Conservation (phyloP, 2,329 filamentous ascomycete genomes). For the Penicillium sp. region DNA sequence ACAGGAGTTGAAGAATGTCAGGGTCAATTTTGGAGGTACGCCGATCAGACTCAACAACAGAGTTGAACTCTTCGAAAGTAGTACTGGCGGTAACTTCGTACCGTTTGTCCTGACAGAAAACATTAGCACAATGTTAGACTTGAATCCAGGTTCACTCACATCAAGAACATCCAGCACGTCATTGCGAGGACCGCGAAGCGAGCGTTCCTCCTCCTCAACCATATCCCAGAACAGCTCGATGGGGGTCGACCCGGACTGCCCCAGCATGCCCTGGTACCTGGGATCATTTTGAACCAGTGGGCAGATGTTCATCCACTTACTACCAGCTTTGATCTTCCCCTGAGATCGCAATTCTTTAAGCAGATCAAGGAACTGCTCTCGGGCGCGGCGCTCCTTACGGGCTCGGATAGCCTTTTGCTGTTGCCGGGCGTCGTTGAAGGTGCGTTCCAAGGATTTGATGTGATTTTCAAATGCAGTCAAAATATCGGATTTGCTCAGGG, state of each 20-base stretch:
- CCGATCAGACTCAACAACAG: constrained; percentile 78
- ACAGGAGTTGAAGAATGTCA: constrained; percentile 77
- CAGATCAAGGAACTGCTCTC: constrained; percentile 76
- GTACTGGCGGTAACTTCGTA: constrained; percentile 88
- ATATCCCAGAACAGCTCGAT: constrained; percentile 95
- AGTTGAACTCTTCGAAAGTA: constrained; percentile 82
- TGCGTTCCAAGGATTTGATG: constrained; percentile 86
- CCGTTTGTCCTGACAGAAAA: constrained; percentile 68
- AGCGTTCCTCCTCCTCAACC: constrained; percentile 88
- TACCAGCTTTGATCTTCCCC: constrained; percentile 83
- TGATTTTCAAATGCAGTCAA: constrained; percentile 92
- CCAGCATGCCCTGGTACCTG: constrained; percentile 79
- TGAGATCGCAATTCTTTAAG: constrained; percentile 71
- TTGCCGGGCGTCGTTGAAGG: constrained; percentile 88
- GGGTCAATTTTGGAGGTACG: constrained; percentile 84
- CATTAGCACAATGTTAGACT: constrained; percentile 47
- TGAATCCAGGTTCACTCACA: constrained; percentile 61
- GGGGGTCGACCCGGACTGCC: constrained; percentile 79
- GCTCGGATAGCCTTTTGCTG: constrained; percentile 79
- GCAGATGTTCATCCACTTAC: constrained; percentile 83
- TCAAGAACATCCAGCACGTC: constrained; percentile 85
- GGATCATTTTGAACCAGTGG: constrained; percentile 75
- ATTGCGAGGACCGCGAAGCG: constrained; percentile 77
- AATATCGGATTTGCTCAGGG: constrained; percentile 84
- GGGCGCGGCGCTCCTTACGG: constrained; percentile 78